These are phyloP conservation scores for Clavulina sp. DNA, from an alignment of 768 basidiomycete genomes.

Conservation along the genomic window DNA sequence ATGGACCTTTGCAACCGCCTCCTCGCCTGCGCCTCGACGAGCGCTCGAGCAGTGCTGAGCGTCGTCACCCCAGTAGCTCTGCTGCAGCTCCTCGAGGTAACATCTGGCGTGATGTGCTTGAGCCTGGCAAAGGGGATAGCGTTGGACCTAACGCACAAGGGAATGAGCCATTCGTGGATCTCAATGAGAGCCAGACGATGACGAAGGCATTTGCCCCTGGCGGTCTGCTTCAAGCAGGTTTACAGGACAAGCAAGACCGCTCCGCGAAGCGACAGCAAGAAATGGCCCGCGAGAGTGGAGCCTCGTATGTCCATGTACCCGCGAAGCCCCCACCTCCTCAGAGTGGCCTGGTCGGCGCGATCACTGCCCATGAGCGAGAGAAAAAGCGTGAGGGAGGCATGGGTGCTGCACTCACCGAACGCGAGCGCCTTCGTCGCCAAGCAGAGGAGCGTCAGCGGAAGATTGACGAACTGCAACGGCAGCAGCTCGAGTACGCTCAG, in stretches of 20 bases:
- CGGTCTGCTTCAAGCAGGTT: conserved; percentile 82
- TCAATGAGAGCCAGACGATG: conserved; percentile 60
- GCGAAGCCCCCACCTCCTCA: conserved; percentile 89
- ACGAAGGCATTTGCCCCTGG: conserved; percentile 93
- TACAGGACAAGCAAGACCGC: conserved; percentile 89
- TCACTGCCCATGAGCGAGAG: conserved; percentile 88
- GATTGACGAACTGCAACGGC: conserved; percentile 75
- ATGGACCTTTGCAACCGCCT: conserved; percentile 22
- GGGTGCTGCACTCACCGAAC: conserved; percentile 85
- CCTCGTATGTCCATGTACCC: conserved; percentile 87
- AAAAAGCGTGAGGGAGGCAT: conserved; percentile 89
- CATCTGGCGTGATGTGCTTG: conserved; percentile 82
- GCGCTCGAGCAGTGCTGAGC: conserved; percentile 25
- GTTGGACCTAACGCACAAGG: conserved; percentile 22
- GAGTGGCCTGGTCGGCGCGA: conserved; percentile 87
- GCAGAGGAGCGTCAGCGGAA: conserved; percentile 89
- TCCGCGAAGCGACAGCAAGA: conserved; percentile 94
- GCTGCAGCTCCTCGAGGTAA: conserved; percentile 50
- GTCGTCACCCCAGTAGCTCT: too few relatives aligned
- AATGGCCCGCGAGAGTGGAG: conserved; percentile 77
- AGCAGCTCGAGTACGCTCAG: conserved; percentile 83
- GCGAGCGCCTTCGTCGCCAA: conserved; percentile 79
- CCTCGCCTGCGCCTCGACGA: conserved; percentile 1
- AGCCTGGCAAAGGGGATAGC: conserved; percentile 32
- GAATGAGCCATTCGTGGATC: conserved; percentile 46